Evolutionary conservation across 179 eudicot species (phyloP).

Genomic region (Patellifolia procumbens): DNA sequence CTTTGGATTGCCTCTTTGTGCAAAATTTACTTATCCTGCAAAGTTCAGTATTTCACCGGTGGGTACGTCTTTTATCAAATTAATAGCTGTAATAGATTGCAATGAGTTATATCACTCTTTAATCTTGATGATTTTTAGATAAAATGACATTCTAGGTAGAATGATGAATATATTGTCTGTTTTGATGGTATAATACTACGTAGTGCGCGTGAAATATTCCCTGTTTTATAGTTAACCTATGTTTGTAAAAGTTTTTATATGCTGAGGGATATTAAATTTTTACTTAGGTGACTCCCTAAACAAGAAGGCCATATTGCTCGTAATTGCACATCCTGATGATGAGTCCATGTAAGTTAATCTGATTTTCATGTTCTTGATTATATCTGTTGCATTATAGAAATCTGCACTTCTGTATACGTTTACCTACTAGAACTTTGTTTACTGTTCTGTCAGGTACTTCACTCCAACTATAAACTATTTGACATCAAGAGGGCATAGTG

Average conservation of each 20-base stretch:
- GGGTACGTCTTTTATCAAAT: not conserved
- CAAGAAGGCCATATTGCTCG: slow-evolving; percentile 63
- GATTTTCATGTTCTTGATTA: not conserved
- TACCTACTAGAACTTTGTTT: not conserved
- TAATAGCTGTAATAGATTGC: not conserved
- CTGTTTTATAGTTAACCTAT: not conserved
- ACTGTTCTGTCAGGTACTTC: slow-evolving; percentile 63
- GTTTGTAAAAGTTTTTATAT: not conserved
- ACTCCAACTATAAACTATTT: slow-evolving; percentile 79
- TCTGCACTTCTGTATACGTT: not conserved
- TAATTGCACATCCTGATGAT: slow-evolving; percentile 94
- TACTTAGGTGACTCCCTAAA: slow-evolving; percentile 40
- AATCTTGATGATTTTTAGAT: not conserved
- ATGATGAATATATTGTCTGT: not conserved
- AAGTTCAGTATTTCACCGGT: slow-evolving; percentile 44
- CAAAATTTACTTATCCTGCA: slow-evolving; percentile 55
- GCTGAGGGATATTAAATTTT: no score
- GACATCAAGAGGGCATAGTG: slow-evolving; percentile 65
- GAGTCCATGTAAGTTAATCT: slow-evolving; percentile 74
- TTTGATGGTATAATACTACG: not conserved
- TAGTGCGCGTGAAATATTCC: not conserved
- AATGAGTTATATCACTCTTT: not conserved
- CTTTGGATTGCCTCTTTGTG: slow-evolving; percentile 75
- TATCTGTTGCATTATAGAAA: not conserved
- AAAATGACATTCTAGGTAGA: no score